Evolutionary conservation across 768 basidiomycete species (phyloP).

Genomic region (Strobilomyces confusus): DNA sequence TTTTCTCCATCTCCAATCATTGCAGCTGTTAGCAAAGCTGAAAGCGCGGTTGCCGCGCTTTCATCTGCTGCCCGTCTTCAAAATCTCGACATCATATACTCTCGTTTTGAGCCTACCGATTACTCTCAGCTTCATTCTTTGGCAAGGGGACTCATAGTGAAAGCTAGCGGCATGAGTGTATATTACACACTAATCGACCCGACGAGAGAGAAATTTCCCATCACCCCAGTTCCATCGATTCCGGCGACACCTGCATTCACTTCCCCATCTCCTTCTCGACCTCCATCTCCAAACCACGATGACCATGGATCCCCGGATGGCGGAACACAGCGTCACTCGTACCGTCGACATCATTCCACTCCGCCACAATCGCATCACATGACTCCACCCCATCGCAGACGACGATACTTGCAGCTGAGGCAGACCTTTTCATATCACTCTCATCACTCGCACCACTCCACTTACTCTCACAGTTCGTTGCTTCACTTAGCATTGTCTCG

Average conservation of each 20-base stretch:
- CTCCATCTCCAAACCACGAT: conserved; percentile 27
- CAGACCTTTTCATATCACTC: conserved; percentile 20
- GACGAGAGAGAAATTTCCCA: conserved; percentile 52
- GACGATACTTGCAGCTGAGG: conserved; percentile 9
- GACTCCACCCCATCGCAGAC: conserved; percentile 3
- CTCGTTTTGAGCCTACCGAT: conserved; percentile 56
- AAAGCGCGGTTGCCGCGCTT: conserved; percentile 48
- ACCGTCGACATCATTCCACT: not conserved
- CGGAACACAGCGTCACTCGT: not conserved
- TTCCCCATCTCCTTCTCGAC: conserved; percentile 32
- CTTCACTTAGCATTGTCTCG: conserved; percentile 36
- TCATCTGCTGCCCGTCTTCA: conserved; percentile 51
- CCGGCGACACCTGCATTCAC: conserved; percentile 33
- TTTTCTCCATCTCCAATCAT: conserved; percentile 34
- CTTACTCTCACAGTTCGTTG: conserved; percentile 37
- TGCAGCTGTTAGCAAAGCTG: conserved; percentile 35
- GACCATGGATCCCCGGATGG: not conserved
- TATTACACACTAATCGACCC: conserved; percentile 67
- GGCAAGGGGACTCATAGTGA: conserved; percentile 47
- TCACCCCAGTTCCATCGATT: conserved; percentile 39
- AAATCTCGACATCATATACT: conserved; percentile 55
- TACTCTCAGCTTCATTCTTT: conserved; percentile 49
- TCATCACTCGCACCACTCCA: conserved; percentile 9
- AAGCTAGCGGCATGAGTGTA: conserved; percentile 56
- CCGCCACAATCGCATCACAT: conserved; percentile 5